Conservation (phyloP, 2,329 filamentous ascomycete species). For the Coccinonectria pachysandricola region DNA sequence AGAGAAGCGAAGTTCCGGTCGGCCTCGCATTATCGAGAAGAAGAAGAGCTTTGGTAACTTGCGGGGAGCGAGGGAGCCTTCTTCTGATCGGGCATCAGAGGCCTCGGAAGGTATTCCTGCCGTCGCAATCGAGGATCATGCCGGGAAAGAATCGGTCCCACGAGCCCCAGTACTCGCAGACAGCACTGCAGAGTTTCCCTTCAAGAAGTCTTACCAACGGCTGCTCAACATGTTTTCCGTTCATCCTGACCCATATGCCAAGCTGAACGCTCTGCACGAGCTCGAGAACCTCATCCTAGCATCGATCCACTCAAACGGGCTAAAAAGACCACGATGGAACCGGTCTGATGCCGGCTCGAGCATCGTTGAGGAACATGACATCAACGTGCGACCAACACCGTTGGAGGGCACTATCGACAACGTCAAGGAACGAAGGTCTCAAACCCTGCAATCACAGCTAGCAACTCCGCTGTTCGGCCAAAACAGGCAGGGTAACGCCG, state of each 20-base stretch:
- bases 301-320: slow-evolving; percentile 40
- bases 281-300: slow-evolving; percentile 73
- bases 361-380: slow-evolving; percentile 22
- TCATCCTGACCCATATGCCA: slow-evolving; percentile 77
- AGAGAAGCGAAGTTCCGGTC: slow-evolving; percentile 33
- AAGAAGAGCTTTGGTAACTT: slow-evolving; percentile 60
- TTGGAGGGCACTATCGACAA: slow-evolving; percentile 61
- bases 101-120: slow-evolving; percentile 26
- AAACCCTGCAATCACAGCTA: slow-evolving; percentile 28
- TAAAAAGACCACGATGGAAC: slow-evolving; percentile 26
- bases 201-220: slow-evolving; percentile 66
- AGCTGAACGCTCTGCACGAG: slow-evolving; percentile 74
- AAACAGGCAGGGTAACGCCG: slow-evolving; percentile 33
- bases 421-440: slow-evolving; percentile 56
- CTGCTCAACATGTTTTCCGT: slow-evolving; percentile 80
- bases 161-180: slow-evolving; percentile 16
- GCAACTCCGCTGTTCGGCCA: slow-evolving; percentile 22
- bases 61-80: slow-evolving; percentile 37
- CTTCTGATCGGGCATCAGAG: slow-evolving; percentile 26
- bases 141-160: slow-evolving; percentile 17
- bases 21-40: slow-evolving; percentile 48
- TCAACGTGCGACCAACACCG: slow-evolving; percentile 30
- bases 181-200: slow-evolving; percentile 55
- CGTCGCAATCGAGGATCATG: slow-evolving; percentile 31
- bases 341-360: slow-evolving; percentile 27